Percentiles rank a stretch among this genome's conserved stretches.
Evolutionary conservation across 345 rosid genomes (phyloP).

Genomic region (Eucalyptus brandiana): DNA sequence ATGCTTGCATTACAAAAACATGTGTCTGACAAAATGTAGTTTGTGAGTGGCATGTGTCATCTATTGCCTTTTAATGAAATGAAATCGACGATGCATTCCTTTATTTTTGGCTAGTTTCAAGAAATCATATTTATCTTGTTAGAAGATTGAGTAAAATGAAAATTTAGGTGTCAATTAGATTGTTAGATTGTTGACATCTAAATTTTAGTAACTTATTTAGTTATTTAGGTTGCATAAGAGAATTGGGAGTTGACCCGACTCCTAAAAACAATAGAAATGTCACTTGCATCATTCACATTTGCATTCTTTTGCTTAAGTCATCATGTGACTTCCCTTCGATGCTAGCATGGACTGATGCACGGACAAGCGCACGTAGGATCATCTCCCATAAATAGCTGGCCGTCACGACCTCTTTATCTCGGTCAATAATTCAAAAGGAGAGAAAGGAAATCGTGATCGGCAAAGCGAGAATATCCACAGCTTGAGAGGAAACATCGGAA

Average conservation of each 20-base stretch:
- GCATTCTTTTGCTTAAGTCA: background rate
- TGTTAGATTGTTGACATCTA: accelerated
- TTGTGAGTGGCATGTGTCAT: too few species aligned
- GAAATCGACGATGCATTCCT: accelerated
- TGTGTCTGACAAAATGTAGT: too few species aligned
- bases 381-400: background rate
- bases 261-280: accelerated
- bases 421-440: background rate
- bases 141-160: too few species aligned
- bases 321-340: background rate
- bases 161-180: too few species aligned
- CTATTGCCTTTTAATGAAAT: too few species aligned
- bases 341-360: background rate
- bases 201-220: background rate
- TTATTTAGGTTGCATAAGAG: background rate
- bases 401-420: background rate
- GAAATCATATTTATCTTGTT: accelerated
- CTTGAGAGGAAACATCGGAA: accelerated
- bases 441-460: background rate
- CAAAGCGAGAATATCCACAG: accelerated
- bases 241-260: accelerated
- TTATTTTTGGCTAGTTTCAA: too few species aligned
- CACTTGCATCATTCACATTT: background rate
- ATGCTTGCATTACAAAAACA: too few species aligned
- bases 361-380: background rate